Conservation (phyloP, 73 alveolate genomes). For the Diophrys appendiculata region DNA sequence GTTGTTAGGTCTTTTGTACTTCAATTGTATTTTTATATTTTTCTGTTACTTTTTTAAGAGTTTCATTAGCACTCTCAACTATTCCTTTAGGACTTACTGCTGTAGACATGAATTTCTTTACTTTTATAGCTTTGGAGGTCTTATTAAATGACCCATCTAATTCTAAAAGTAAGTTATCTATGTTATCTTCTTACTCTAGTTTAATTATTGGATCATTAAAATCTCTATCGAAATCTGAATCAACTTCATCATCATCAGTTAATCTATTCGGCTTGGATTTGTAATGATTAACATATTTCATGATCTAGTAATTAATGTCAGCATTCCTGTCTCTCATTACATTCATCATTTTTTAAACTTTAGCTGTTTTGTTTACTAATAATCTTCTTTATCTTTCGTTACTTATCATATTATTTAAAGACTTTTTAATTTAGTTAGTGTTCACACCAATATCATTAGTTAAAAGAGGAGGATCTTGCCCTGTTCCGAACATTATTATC, state of each 20-base stretch:
- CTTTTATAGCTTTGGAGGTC: too few relatives aligned
- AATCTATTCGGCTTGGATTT: too few relatives aligned
- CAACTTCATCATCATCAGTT: too few relatives aligned
- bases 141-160: too few relatives aligned
- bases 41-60: background rate
- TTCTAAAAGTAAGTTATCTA: too few relatives aligned
- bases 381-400: background rate
- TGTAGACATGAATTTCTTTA: too few relatives aligned
- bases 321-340: background rate
- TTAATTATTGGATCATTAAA: too few relatives aligned
- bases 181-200: background rate
- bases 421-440: background rate
- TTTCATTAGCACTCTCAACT: background rate
- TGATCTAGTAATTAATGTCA: background rate
- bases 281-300: background rate
- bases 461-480: too few relatives aligned
- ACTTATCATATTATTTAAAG: background rate
- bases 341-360: too few relatives aligned
- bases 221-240: too few relatives aligned
- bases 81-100: too few relatives aligned
- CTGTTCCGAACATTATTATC: background rate
- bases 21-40: background rate
- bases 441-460: background rate
- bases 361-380: background rate
- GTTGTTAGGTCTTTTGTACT: too few relatives aligned